Evolutionary conservation across 352 stramenopile species (phyloP).

Genomic region (Phytopythium aichiense): DNA sequence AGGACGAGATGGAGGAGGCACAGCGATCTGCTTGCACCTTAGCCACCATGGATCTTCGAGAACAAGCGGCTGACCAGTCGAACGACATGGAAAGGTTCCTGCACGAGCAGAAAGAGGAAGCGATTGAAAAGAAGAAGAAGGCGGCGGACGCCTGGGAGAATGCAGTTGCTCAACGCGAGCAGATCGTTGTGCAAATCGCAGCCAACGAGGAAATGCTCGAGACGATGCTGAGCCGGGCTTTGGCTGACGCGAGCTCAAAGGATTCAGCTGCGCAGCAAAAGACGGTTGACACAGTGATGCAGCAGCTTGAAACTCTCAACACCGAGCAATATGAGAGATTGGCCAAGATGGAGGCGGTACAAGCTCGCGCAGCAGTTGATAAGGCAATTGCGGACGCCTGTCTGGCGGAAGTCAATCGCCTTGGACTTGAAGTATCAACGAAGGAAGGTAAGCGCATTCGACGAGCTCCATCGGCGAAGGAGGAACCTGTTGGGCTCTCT

Average conservation of each 20-base stretch:
- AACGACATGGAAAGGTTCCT: neutral
- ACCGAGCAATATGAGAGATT: conserved; percentile 14
- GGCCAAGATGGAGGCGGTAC: conserved; percentile 12
- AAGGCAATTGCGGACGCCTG: conserved; percentile 12
- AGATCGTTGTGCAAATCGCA: neutral
- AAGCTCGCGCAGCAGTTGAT: conserved; percentile 15
- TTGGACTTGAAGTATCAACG: neutral
- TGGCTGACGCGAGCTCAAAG: neutral
- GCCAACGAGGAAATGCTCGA: neutral
- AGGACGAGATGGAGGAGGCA: conserved; percentile 32
- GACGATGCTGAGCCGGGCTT: neutral
- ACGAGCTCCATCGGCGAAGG: neutral
- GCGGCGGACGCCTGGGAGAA: neutral
- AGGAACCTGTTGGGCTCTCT: neutral
- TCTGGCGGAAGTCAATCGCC: neutral
- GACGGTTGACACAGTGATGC: neutral
- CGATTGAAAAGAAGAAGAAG: neutral
- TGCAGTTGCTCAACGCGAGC: neutral
- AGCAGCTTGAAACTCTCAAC: conserved; percentile 6
- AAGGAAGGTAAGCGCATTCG: neutral
- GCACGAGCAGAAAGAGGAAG: neutral
- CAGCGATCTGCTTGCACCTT: conserved; percentile 14
- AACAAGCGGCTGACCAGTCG: neutral
- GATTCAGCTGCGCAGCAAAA: neutral
- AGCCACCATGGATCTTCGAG: conserved; percentile 3